Percentiles rank a stretch among this genome's conserved stretches.
Evolutionary conservation across 2,329 filamentous ascomycete species (phyloP).

Genomic region (Magnaporthiopsis rhizophila): DNA sequence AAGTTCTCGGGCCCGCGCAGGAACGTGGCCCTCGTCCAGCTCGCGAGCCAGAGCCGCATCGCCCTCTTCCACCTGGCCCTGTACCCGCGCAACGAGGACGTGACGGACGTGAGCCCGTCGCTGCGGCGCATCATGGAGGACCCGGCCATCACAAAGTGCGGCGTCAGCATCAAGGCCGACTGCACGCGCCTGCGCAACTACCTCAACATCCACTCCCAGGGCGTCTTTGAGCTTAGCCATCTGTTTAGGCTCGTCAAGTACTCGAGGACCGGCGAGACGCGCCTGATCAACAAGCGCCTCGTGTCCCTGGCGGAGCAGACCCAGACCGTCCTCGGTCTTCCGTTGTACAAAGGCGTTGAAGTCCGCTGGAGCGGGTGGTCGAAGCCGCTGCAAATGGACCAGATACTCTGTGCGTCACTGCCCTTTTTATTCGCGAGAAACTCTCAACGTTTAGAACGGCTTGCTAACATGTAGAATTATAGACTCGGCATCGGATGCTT

Average conservation of each 20-base stretch:
- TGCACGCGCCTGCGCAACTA: conserved; percentile 59
- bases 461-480: conserved; percentile 17
- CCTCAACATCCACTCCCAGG: conserved; percentile 55
- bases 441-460: conserved; percentile 1
- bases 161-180: conserved; percentile 68
- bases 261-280: conserved; percentile 39
- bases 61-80: conserved; percentile 74
- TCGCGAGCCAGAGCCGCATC: conserved; percentile 69
- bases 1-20: conserved; percentile 44
- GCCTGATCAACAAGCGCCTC: conserved; percentile 55
- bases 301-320: conserved; percentile 65
- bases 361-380: conserved; percentile 75
- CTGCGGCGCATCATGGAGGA: conserved; percentile 68
- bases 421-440: no score
- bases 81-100: conserved; percentile 37
- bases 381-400: conserved; percentile 47
- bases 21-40: conserved; percentile 74
- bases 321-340: conserved; percentile 61
- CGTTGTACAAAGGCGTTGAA: conserved; percentile 62
- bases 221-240: conserved; percentile 75
- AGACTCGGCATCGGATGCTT: conserved; percentile 79
- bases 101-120: conserved; percentile 63
- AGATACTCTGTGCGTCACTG: conserved; percentile 57
- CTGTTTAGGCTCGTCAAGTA: conserved; percentile 71
- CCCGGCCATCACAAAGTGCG: conserved; percentile 60